Evolutionary conservation across 495 filamentous ascomycete species (phyloP), one percentile per base, ranked within the genome.

Genomic region (Baudoinia panamericana): DNA sequence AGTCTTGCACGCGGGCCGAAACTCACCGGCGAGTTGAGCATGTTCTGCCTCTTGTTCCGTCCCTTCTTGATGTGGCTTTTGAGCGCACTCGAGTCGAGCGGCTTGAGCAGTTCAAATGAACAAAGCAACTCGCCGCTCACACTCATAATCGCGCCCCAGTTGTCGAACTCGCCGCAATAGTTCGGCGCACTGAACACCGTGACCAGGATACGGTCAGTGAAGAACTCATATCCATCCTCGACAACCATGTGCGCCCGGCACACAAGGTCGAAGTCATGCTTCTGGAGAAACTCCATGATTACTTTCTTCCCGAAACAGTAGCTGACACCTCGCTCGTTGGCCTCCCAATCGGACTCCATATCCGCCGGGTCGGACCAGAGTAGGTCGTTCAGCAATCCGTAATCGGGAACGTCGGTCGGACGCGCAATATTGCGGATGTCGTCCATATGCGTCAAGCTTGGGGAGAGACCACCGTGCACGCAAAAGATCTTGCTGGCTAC

Each of bases 21-120:
- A 57, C 60, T 36, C 75, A 93, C 84, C 56, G 87, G 87, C 65
- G 84, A 92, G 66, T 85, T 93, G 28, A 95, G 68, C 73, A 93
- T 86, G 59, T 74, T 87, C 61, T 90, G 80, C 40, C 79, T 66
- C 70, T 88, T 86, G 60, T 83, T 93, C 26, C 88, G 74, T 36
- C 85, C 83, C 65, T 93, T 96, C 72, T 99, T 99, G 66, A 99
- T 99, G 58, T 96, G 92, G 52, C 79, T 94, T 70, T 99, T 99
- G 50, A 99, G 64, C 24, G 86, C 88, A 40, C 81, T 84, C n/a
- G 86, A 94, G 59, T 99, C 90, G 50, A 99, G 66, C 11, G 90
- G 90, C 55, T 99, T 99, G 47, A 99, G 67, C 15, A 96, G 64
- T 62, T 99, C 90, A 60, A 99, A 99, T 59, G 85, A 93, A 63